A percentile compares a stretch with the other conserved stretches of the same genome.
Evolutionary conservation across 2,329 filamentous ascomycete species (phyloP).

Genomic region (Apiospora kogelbergensis): DNA sequence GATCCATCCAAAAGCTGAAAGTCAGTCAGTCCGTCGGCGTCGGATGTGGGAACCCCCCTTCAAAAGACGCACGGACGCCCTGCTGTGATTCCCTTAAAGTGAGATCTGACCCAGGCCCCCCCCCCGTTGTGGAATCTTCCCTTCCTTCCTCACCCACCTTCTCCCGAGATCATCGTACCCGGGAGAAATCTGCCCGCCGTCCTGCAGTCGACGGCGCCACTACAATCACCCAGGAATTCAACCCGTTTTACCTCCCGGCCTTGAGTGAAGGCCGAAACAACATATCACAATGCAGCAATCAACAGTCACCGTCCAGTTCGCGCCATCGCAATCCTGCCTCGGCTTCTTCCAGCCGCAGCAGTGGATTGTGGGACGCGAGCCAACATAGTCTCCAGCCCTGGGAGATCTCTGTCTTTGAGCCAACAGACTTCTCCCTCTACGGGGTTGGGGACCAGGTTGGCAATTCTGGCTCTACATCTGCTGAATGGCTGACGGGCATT

Average conservation of each 20-base stretch:
- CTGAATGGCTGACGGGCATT: conserved; percentile 23
- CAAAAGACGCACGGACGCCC: background rate
- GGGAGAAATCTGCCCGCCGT: background rate
- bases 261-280: conserved; percentile 29
- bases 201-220: conserved; percentile 25
- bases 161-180: conserved; percentile 11
- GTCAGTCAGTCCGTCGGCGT: too few species aligned
- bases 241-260: conserved; percentile 28
- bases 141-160: conserved; percentile 7
- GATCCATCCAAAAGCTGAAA: too few species aligned
- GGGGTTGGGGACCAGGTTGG: conserved; percentile 10
- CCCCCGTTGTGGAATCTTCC: background rate
- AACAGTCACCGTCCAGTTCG: conserved; percentile 17
- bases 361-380: conserved; percentile 15
- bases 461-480: background rate
- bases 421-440: conserved; percentile 16
- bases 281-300: conserved; percentile 28
- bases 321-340: conserved; percentile 19
- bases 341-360: conserved; percentile 23
- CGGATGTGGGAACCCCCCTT: too few species aligned
- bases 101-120: background rate
- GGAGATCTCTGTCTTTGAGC: conserved; percentile 19
- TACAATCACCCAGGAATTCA: conserved; percentile 25
- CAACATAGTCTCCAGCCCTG: conserved; percentile 22
- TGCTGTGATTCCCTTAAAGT: background rate